Evolutionary conservation across 2,329 filamentous ascomycete genomes (phyloP), one percentile per base, ranked within the genome.

Genomic region (Epichloe elymi): DNA sequence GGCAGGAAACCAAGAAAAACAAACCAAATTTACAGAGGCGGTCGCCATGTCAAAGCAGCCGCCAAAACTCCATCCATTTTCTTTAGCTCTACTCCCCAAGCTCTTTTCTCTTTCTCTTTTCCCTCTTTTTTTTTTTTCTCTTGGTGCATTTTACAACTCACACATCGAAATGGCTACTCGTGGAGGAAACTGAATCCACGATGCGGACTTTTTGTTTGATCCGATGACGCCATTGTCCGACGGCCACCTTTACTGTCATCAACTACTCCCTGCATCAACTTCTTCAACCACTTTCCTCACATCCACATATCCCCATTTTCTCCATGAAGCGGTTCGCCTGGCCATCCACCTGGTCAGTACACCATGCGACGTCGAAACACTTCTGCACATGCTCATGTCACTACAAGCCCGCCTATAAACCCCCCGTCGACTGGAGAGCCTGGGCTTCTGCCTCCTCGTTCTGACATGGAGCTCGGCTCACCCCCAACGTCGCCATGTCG

Each of bases 31-130:
- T 46, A 37, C 30, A 19, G 20, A 44, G 44, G 35, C 30, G 26
- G 35, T 26, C 17, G 20, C 30, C 51, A 53, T 56, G 14, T 17
- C 54, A 58, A 55, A 53, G 52, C 56, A 56, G 57, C 50, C 50
- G 39, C 51, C 54, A 46, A 30, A 30, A 59, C 39, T 52, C 46
- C 20, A 44, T 30, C 17, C 37, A 36, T 51, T 52, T 44, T 47
- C 49, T 54, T 55, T 60, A 51, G 53, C 48, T 61, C 59, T 60
- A 58, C 48, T 60, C 53, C 47, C 50, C 54, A 58, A 53, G 56
- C 49, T 49, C 50, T 48, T 53, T 47, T 53, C 41, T n/a, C 38
- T 36, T 43, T 45, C 41, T 49, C 46, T 53, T 55, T 42, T 36
- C 14, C 23, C 8, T 35, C 15, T 44, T 3, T 23, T 1, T 6